A percentile compares a stretch with the other conserved stretches of the same genome.
These are phyloP conservation scores for Globisporangium uncinulatum DNA, from an alignment of 352 stramenopile species.

Conservation along the genomic window DNA sequence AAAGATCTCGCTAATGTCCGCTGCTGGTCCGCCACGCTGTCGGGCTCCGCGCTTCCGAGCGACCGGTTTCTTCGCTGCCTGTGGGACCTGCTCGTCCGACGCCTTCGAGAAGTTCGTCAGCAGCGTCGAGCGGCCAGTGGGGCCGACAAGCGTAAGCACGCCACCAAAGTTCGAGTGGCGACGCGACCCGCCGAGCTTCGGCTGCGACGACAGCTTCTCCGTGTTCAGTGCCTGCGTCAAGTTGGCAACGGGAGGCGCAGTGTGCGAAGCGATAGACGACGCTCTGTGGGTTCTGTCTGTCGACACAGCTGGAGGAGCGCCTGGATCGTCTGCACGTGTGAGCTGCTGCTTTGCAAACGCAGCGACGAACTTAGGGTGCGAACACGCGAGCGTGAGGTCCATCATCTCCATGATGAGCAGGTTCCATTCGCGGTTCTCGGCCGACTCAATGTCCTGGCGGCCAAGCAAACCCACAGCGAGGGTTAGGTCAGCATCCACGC, in stretches of 20 bases:
- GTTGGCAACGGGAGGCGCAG: conserved; percentile 10
- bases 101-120: conserved; percentile 75
- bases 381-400: conserved; percentile 70
- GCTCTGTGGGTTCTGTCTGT: background rate
- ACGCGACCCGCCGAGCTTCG: conserved; percentile 24
- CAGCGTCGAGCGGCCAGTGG: conserved; percentile 57
- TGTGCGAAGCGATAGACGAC: background rate
- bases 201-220: conserved; percentile 47
- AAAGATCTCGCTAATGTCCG: conserved; percentile 77
- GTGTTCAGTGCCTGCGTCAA: conserved; percentile 41
- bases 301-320: background rate
- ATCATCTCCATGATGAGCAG: conserved; percentile 88
- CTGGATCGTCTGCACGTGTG: background rate
- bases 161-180: conserved; percentile 87
- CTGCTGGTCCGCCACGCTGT: conserved; percentile 37
- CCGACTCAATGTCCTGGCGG: conserved; percentile 71
- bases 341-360: conserved; percentile 40
- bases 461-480: background rate
- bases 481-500: background rate
- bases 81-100: conserved; percentile 59
- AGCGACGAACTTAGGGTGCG: conserved; percentile 58
- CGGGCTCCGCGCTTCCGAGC: conserved; percentile 33
- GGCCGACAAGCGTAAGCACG: conserved; percentile 72
- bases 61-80: conserved; percentile 62
- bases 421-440: conserved; percentile 85